phyloP scores from a whole-genome alignment of 1,284 basidiomycete species.

The Moniliophthora roreri region DNA sequence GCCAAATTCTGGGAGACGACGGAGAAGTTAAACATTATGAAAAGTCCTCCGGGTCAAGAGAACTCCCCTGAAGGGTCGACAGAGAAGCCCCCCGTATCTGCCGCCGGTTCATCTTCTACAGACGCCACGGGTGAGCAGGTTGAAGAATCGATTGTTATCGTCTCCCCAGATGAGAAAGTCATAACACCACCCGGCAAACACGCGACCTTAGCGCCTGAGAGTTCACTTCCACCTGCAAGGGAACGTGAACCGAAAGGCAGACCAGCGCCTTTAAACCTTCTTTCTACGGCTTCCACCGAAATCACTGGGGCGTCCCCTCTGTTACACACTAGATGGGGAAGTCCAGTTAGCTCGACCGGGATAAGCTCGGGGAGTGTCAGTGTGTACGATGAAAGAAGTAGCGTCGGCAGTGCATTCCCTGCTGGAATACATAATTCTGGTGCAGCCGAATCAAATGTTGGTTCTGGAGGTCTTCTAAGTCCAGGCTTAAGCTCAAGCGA shows the following conservation, averaged over 20 bases:
- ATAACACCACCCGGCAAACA: not conserved
- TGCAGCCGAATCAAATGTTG: too few relatives aligned
- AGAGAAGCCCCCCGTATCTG: not conserved
- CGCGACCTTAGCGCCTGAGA: not conserved
- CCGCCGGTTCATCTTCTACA: not conserved
- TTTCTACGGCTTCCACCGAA: conserved; percentile 1
- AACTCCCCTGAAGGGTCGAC: not conserved
- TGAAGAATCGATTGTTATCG: not conserved
- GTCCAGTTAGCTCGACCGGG: conserved; percentile 14
- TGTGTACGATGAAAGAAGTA: conserved; percentile 10
- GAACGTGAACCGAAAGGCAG: conserved; percentile 34
- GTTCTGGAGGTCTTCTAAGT: not conserved
- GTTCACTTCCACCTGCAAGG: conserved; percentile 16
- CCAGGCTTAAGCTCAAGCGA: not conserved
- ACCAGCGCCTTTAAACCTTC: conserved; percentile 10
- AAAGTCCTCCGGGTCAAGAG: not conserved
- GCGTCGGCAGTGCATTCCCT: conserved; percentile 12
- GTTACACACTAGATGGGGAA: conserved; percentile 19
- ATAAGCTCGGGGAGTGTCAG: conserved; percentile 10
- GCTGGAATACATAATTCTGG: not conserved
- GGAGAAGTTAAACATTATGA: not conserved
- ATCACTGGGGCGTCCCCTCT: conserved; percentile 16
- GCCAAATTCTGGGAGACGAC: not conserved
- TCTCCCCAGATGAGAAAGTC: not conserved
- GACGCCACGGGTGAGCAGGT: not conserved